phyloP scores from a whole-genome alignment of 2,329 filamentous ascomycete genomes.

The Nigrospora oryzae region DNA sequence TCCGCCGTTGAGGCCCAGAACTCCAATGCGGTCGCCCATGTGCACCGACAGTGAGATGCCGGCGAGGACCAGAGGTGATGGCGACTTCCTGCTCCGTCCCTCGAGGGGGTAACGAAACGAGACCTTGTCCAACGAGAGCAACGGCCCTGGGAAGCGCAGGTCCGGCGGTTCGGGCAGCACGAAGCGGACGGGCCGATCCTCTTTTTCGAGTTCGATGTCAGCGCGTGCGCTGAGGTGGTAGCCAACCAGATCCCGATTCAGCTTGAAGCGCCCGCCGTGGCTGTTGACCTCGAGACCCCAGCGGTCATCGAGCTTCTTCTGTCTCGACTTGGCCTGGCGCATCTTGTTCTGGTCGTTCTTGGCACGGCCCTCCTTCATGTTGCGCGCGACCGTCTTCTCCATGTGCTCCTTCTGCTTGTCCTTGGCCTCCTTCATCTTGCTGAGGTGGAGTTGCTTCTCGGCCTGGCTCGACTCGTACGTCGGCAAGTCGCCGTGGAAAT shows the following conservation, averaged over 20 bases:
- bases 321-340: conserved; percentile 73
- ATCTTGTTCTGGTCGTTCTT: conserved; percentile 80
- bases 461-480: conserved; percentile 62
- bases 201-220: conserved; percentile 63
- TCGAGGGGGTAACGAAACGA: conserved; percentile 50
- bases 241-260: conserved; percentile 65
- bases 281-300: conserved; percentile 69
- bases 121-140: conserved; percentile 64
- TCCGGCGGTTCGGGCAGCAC: conserved; percentile 56
- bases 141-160: conserved; percentile 64
- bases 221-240: conserved; percentile 49
- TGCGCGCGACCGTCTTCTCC: conserved; percentile 67
- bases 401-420: conserved; percentile 76
- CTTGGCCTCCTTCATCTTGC: conserved; percentile 72
- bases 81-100: conserved; percentile 15
- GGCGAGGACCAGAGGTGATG: conserved; percentile 34
- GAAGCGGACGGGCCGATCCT: conserved; percentile 50
- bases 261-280: conserved; percentile 68
- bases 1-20: conserved; percentile 71
- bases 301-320: conserved; percentile 77
- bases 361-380: conserved; percentile 65
- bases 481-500: conserved; percentile 67
- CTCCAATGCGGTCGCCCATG: conserved; percentile 64
- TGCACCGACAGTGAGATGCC: conserved; percentile 62
- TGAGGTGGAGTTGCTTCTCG: conserved; percentile 60